phyloP scores from a whole-genome alignment of 371 early-diverging fungal genomes.

The Rhizopus stolonifer region DNA sequence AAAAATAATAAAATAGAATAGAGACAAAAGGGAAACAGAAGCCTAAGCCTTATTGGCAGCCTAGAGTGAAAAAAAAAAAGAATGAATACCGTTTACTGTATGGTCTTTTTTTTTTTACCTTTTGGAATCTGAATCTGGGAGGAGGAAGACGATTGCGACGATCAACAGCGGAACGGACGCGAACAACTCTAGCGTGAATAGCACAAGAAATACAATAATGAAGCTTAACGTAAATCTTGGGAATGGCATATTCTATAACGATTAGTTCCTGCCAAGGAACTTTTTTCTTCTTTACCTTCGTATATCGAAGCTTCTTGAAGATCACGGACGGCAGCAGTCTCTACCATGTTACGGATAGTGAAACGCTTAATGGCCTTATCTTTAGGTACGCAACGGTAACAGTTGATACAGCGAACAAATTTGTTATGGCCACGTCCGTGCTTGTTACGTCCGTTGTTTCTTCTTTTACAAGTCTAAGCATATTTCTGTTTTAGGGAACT shows the following conservation, averaged over 20 bases:
- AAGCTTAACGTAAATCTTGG: constrained; percentile 97
- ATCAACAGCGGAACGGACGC: constrained; percentile 90
- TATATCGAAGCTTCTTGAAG: constrained; percentile 95
- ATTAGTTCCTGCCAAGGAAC: background rate
- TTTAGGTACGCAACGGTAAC: constrained; percentile 96
- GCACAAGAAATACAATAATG: constrained; percentile 99
- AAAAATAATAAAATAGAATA: too few species aligned
- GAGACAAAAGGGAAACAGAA: background rate
- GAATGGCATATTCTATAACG: constrained; percentile 85
- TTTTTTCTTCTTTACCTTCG: constrained; percentile 53
- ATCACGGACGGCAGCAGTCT: constrained; percentile 97
- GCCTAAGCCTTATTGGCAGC: constrained; percentile 29
- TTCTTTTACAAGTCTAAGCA: background rate
- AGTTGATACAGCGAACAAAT: constrained; percentile 98
- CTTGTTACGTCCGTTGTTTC: constrained; percentile 92
- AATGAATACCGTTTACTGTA: background rate
- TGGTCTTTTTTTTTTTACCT: constrained; percentile 27
- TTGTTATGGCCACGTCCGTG: constrained; percentile 96
- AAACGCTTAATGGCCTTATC: constrained; percentile 99
- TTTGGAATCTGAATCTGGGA: constrained; percentile 81
- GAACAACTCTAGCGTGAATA: constrained; percentile 95
- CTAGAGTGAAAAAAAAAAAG: background rate
- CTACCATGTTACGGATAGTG: constrained; percentile 97
- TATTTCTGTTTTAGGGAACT: background rate
- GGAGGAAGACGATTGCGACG: constrained; percentile 95